Percentiles rank a stretch among this genome's conserved stretches.
phyloP scores from a whole-genome alignment of 768 basidiomycete genomes.

The Naganishia antarctica region DNA sequence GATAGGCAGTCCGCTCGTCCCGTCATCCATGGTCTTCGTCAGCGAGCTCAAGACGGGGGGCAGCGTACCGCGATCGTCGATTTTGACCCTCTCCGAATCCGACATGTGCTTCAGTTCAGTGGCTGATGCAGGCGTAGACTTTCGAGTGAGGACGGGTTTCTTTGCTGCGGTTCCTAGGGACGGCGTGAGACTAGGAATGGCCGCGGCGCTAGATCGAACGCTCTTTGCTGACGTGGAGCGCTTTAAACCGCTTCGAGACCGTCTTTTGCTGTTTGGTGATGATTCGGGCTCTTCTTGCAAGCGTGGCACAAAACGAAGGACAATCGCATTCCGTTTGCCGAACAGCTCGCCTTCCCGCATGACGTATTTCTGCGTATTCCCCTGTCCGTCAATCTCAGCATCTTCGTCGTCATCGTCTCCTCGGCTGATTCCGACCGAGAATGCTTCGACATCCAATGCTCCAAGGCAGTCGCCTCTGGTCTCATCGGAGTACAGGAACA shows the following conservation, averaged over 20 bases:
- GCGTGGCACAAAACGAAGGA: slow-evolving; percentile 38
- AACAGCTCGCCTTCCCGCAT: slow-evolving; percentile 82
- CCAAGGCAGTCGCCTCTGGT: slow-evolving; percentile 82
- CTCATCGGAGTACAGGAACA: slow-evolving; percentile 93
- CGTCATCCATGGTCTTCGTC: slow-evolving; percentile 36
- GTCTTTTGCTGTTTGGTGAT: neutral
- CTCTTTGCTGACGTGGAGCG: slow-evolving; percentile 1
- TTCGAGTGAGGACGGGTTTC: slow-evolving; percentile 10
- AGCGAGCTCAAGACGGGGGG: slow-evolving; percentile 27
- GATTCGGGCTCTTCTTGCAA: neutral
- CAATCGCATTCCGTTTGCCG: slow-evolving; percentile 78
- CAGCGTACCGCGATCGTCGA: neutral
- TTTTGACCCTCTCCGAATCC: neutral
- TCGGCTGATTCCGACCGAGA: slow-evolving; percentile 61
- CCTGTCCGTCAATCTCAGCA: neutral
- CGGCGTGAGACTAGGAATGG: neutral
- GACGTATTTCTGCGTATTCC: neutral
- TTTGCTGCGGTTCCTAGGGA: neutral
- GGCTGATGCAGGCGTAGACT: neutral
- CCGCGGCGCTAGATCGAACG: neutral
- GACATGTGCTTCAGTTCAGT: slow-evolving; percentile 13
- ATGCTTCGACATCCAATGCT: slow-evolving; percentile 75
- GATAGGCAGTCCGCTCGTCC: slow-evolving; percentile 10
- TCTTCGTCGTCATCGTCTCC: slow-evolving; percentile 35
- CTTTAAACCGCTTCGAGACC: neutral